Evolutionary conservation across 768 basidiomycete genomes (phyloP).

Genomic region (Trametes meyenii): DNA sequence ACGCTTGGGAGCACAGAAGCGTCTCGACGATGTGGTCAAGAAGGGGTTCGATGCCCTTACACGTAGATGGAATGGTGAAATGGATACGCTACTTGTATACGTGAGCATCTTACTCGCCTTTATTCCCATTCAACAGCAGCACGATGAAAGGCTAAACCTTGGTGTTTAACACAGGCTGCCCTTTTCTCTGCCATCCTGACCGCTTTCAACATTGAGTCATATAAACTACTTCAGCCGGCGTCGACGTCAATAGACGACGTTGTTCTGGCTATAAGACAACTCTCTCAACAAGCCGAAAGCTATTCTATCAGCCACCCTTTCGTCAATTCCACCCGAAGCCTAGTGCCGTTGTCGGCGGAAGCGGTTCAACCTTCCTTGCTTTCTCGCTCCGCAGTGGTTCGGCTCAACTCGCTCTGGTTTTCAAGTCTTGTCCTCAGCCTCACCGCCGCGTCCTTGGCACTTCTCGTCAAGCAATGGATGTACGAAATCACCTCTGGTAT

Average conservation of each 20-base stretch:
- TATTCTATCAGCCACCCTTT: neutral
- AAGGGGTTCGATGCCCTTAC: neutral
- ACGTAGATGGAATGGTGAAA: neutral
- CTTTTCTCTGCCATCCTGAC: constrained; percentile 15
- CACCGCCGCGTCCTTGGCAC: constrained; percentile 16
- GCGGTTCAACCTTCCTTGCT: neutral
- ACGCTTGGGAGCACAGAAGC: neutral
- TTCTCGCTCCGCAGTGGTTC: neutral
- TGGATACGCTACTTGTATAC: constrained; percentile 1
- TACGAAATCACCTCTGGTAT: constrained; percentile 18
- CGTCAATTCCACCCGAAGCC: neutral
- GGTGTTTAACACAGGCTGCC: constrained; percentile 2
- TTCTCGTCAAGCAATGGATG: constrained; percentile 25
- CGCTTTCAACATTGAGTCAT: constrained; percentile 17
- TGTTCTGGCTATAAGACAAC: neutral
- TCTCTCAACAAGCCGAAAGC: neutral
- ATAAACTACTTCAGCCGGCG: neutral
- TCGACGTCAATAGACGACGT: neutral
- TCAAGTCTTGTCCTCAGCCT: constrained; percentile 20
- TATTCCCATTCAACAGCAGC: neutral
- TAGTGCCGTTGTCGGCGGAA: neutral
- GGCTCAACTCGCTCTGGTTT: constrained; percentile 30
- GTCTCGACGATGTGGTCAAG: neutral
- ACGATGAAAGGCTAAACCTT: neutral
- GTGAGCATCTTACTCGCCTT: neutral